Percentiles rank a stretch among this genome's conserved stretches.
Conservation (phyloP, 139 green algal genomes). For the Edaphochlamys debaryana region DNA sequence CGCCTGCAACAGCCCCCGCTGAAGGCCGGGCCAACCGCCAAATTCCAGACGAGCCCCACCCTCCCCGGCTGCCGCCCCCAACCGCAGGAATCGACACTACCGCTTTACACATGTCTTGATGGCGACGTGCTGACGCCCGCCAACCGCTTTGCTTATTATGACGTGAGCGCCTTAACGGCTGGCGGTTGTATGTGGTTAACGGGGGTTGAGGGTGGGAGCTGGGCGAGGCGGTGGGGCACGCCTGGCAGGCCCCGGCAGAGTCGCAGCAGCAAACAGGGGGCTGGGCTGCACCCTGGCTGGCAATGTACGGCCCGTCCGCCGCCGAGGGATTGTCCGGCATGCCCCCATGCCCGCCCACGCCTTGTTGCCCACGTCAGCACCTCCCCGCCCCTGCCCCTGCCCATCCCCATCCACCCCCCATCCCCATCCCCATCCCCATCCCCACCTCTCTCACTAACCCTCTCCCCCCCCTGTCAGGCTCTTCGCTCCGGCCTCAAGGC, state of each 20-base stretch:
- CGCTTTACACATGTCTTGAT: slow-evolving; percentile 35
- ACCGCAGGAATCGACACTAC: slow-evolving; percentile 17
- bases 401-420: too few species aligned
- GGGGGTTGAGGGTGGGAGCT: neutral
- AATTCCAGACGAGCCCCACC: too few species aligned
- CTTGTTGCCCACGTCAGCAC: too few species aligned
- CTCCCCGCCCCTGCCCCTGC: too few species aligned
- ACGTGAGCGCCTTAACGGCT: neutral
- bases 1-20: too few species aligned
- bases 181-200: neutral
- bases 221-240: too few species aligned
- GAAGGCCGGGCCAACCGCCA: too few species aligned
- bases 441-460: neutral
- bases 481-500: slow-evolving; percentile 55
- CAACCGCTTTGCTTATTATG: slow-evolving; percentile 40
- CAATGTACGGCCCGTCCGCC: too few species aligned
- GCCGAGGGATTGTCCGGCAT: neutral
- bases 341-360: too few species aligned
- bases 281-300: too few species aligned
- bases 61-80: too few species aligned
- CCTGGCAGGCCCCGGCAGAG: too few species aligned
- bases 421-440: neutral
- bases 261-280: neutral
- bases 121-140: slow-evolving; percentile 30
- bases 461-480: slow-evolving; percentile 33